Conservation (phyloP, 768 basidiomycete species). For the Rubroboletus satanas region DNA sequence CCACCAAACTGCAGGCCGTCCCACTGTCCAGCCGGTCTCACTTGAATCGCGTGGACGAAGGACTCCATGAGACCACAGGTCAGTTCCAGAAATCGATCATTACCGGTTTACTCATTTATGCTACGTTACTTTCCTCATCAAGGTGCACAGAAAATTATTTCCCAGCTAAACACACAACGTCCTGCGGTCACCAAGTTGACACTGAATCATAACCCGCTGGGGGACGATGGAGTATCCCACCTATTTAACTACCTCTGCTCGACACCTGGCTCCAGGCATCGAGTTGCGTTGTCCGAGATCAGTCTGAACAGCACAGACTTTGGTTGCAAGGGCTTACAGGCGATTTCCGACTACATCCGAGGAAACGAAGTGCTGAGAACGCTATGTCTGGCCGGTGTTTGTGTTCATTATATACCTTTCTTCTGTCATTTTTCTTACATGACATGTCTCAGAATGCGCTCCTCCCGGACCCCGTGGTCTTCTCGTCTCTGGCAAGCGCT, state of each 20-base stretch:
- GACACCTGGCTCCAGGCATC: constrained; percentile 42
- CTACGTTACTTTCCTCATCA: neutral
- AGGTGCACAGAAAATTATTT: constrained; percentile 56
- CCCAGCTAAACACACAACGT: constrained; percentile 41
- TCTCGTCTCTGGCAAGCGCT: constrained; percentile 42
- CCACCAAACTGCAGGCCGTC: constrained; percentile 3
- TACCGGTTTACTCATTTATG: neutral
- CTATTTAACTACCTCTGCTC: constrained; percentile 57
- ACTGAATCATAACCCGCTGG: constrained; percentile 53
- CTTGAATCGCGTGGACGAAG: constrained; percentile 17
- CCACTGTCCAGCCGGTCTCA: constrained; percentile 17
- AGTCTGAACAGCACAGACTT: constrained; percentile 53
- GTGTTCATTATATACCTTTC: constrained; percentile 17
- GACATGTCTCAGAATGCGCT: constrained; percentile 40
- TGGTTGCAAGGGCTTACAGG: constrained; percentile 49
- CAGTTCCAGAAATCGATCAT: neutral
- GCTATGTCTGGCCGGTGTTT: constrained; percentile 54
- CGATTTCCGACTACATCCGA: constrained; percentile 49
- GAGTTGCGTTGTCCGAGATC: constrained; percentile 44
- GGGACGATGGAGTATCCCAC: constrained; percentile 51
- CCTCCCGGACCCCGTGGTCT: constrained; percentile 33
- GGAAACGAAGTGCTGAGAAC: constrained; percentile 42
- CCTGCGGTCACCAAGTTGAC: constrained; percentile 45
- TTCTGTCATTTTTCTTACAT: neutral
- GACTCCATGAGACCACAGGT: constrained; percentile 23